phyloP scores from a whole-genome alignment of 2,329 filamentous ascomycete genomes.

The Microcyclosporella mali region DNA sequence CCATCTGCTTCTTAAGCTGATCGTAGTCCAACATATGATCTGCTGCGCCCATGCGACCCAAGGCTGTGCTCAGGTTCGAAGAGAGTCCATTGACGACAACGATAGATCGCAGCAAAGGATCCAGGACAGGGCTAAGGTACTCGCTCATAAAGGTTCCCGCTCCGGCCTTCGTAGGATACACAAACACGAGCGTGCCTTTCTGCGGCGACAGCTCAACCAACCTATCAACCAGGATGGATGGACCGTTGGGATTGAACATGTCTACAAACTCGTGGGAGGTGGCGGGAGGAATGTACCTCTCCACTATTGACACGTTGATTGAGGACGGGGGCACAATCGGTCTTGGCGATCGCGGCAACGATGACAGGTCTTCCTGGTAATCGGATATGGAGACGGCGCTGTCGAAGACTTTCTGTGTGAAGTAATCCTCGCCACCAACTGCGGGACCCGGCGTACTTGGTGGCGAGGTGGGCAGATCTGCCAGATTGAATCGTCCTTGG shows the following conservation, averaged over 20 bases:
- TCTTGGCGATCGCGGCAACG: slow-evolving; percentile 47
- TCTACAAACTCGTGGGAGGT: slow-evolving; percentile 53
- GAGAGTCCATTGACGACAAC: slow-evolving; percentile 54
- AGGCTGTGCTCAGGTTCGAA: slow-evolving; percentile 48
- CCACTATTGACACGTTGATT: slow-evolving; percentile 56
- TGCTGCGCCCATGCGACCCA: slow-evolving; percentile 51
- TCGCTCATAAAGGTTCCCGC: slow-evolving; percentile 53
- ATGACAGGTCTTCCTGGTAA: slow-evolving; percentile 50
- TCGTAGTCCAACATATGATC: slow-evolving; percentile 51
- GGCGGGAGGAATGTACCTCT: slow-evolving; percentile 60
- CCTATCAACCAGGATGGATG: slow-evolving; percentile 56
- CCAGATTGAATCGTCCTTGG: slow-evolving; percentile 55
- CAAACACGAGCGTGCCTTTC: slow-evolving; percentile 54
- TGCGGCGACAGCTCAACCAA: slow-evolving; percentile 53
- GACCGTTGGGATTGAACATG: slow-evolving; percentile 50
- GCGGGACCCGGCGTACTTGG: slow-evolving; percentile 51
- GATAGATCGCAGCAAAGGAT: slow-evolving; percentile 54
- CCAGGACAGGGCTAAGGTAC: slow-evolving; percentile 56
- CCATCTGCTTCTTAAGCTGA: slow-evolving; percentile 21
- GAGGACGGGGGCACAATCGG: slow-evolving; percentile 56
- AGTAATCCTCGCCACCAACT: slow-evolving; percentile 53
- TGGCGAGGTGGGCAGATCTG: slow-evolving; percentile 57
- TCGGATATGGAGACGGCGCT: slow-evolving; percentile 55
- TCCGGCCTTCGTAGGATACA: slow-evolving; percentile 56
- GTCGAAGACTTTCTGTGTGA: slow-evolving; percentile 56